phyloP scores from a whole-genome alignment of 148 eudicot genomes.

The Diospyros lotus region DNA sequence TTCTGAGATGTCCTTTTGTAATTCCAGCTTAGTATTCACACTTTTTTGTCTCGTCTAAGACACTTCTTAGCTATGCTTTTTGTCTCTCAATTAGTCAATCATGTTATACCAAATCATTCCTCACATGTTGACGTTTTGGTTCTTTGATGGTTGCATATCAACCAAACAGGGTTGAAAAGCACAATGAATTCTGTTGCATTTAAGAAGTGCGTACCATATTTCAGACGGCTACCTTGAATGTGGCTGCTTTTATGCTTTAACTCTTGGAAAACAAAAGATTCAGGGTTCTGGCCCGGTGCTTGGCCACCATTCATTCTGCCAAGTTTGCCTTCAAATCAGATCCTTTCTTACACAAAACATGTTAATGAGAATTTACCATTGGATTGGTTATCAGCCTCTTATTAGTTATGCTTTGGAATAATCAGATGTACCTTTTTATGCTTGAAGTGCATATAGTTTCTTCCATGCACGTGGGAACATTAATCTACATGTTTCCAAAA shows the following conservation, averaged over 20 bases:
- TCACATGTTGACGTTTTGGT: neutral
- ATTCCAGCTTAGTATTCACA: too few species aligned
- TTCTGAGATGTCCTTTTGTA: too few species aligned
- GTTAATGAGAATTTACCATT: neutral
- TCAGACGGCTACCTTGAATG: neutral
- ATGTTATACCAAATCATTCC: neutral
- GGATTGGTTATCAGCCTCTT: neutral
- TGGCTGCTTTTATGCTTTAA: neutral
- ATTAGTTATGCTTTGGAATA: neutral
- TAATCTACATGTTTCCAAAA: neutral
- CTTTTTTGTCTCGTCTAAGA: too few species aligned
- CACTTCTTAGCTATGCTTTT: neutral
- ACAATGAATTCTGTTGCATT: neutral
- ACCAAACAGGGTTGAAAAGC: neutral
- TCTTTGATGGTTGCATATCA: neutral
- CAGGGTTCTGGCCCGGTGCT: too few species aligned
- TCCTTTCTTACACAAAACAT: neutral
- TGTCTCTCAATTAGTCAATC: neutral
- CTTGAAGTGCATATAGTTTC: neutral
- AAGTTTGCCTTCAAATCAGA: neutral
- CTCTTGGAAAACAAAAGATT: neutral
- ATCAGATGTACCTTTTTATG: neutral
- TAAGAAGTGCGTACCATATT: neutral
- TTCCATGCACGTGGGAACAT: neutral
- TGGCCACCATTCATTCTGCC: neutral